phyloP scores from a whole-genome alignment of 306 rosid genomes.

The Gastrolobium bilobum region DNA sequence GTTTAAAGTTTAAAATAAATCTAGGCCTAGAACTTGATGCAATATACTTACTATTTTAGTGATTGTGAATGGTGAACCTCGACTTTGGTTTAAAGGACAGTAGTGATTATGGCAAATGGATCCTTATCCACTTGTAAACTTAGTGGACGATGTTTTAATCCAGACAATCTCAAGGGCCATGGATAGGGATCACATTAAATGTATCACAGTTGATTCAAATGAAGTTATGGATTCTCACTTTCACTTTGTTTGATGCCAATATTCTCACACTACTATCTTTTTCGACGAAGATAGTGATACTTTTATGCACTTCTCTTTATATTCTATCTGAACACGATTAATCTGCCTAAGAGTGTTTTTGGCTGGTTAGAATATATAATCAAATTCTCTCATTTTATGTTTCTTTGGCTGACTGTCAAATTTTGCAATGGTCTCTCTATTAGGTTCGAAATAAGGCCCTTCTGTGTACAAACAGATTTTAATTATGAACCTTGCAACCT shows the following conservation, averaged over 20 bases:
- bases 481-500: neutral
- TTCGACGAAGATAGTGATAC: neutral
- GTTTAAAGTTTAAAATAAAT: constrained; percentile 15
- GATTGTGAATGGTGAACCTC: neutral
- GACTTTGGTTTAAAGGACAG: neutral
- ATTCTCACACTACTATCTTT: neutral
- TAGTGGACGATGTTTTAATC: neutral
- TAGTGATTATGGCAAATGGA: neutral
- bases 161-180: neutral
- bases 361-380: neutral
- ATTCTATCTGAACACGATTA: neutral
- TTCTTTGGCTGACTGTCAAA: neutral
- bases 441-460: constrained; percentile 3
- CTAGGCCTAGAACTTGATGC: neutral
- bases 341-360: neutral
- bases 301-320: neutral
- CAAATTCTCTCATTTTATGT: neutral
- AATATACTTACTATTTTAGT: neutral
- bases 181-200: neutral
- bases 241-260: constrained; percentile 2
- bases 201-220: neutral
- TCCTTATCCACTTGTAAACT: neutral
- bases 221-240: neutral
- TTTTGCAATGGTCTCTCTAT: neutral
- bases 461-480: neutral